Percentiles rank a stretch among this genome's conserved stretches.
Evolutionary conservation across 2,329 filamentous ascomycete species (phyloP).

Genomic region (Remersonia thermophila): DNA sequence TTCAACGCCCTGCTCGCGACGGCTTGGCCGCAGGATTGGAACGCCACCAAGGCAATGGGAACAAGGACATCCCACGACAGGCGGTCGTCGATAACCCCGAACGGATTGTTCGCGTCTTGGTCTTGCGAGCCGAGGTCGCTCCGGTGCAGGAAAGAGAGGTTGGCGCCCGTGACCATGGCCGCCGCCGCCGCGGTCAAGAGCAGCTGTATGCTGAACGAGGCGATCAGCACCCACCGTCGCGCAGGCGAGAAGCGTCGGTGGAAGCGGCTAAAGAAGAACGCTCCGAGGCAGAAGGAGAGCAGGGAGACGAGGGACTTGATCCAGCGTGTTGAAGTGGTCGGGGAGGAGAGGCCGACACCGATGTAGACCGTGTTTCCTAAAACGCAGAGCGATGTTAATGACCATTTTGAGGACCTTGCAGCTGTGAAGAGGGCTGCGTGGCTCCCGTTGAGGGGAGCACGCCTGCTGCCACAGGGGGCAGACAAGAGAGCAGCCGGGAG

Average conservation of each 20-base stretch:
- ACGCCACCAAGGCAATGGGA: slow-evolving; percentile 57
- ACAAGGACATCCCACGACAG: slow-evolving; percentile 48
- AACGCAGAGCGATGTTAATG: too few relatives aligned
- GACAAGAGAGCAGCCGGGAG: too few relatives aligned
- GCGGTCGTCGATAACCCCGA: too few relatives aligned
- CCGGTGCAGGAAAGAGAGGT: too few relatives aligned
- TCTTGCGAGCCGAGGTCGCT: slow-evolving; percentile 25
- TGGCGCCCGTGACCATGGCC: slow-evolving; percentile 31
- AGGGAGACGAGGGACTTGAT: slow-evolving; percentile 63
- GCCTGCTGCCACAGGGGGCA: too few relatives aligned
- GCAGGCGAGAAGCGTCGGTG: slow-evolving; percentile 51
- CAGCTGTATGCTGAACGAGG: slow-evolving; percentile 43
- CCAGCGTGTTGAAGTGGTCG: slow-evolving; percentile 45
- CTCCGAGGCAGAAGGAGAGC: slow-evolving; percentile 57
- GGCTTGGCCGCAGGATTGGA: slow-evolving; percentile 68
- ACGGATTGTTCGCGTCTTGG: slow-evolving; percentile 25
- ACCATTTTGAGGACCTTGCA: too few relatives aligned
- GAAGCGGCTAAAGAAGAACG: slow-evolving; percentile 57
- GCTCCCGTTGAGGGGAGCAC: too few relatives aligned
- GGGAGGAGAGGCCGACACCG: slow-evolving; percentile 56
- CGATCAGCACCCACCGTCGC: slow-evolving; percentile 52
- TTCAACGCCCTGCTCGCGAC: slow-evolving; percentile 60
- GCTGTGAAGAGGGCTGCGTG: too few relatives aligned
- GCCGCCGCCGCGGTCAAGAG: slow-evolving; percentile 40
- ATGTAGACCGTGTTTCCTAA: slow-evolving; percentile 72